These are phyloP conservation scores for Nakazawaea ambrosiae DNA, from an alignment of 805 yeast species.

Conservation along the genomic window DNA sequence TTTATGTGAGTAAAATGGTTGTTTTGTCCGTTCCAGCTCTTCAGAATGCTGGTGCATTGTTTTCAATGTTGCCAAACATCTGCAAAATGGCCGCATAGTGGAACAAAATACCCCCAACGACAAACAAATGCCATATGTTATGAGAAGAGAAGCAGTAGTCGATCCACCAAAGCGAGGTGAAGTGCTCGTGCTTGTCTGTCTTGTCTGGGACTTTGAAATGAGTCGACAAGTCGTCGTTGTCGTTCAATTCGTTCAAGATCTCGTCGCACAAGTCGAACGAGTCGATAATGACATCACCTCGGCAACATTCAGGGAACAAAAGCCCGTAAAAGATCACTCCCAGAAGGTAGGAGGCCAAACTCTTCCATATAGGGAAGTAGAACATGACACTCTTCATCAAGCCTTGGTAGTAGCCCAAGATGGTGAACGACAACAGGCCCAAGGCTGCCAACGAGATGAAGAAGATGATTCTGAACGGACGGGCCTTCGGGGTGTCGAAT, in stretches of 20 bases:
- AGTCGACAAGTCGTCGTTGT: slow-evolving; percentile 18
- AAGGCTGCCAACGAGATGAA: slow-evolving; percentile 71
- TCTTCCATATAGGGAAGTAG: slow-evolving; percentile 64
- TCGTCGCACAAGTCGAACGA: slow-evolving; percentile 28
- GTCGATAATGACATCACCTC: slow-evolving; percentile 59
- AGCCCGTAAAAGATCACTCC: slow-evolving; percentile 89
- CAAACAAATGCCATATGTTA: slow-evolving; percentile 91
- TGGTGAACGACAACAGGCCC: slow-evolving; percentile 62
- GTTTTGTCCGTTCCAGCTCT: too few relatives aligned
- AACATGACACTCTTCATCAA: slow-evolving; percentile 40
- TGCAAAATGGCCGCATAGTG: slow-evolving; percentile 76
- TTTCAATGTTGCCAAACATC: slow-evolving; percentile 40
- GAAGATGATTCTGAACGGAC: slow-evolving; percentile 73
- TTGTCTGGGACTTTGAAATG: slow-evolving; percentile 36
- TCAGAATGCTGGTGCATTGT: slow-evolving; percentile 1
- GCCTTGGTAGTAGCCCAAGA: slow-evolving; percentile 51
- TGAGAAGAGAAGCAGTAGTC: slow-evolving; percentile 74
- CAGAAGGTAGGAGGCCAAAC: slow-evolving; percentile 64
- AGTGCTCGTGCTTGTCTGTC: slow-evolving; percentile 25
- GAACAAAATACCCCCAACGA: slow-evolving; percentile 81
- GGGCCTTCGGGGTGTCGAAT: slow-evolving; percentile 82
- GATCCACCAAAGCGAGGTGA: slow-evolving; percentile 74
- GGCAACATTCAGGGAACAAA: slow-evolving; percentile 83
- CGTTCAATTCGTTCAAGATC: slow-evolving; percentile 23
- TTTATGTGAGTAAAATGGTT: too few relatives aligned